A percentile compares a stretch with the other conserved stretches of the same genome.
phyloP scores from a whole-genome alignment of 1,284 basidiomycete genomes.

The Moniliella sp. region DNA sequence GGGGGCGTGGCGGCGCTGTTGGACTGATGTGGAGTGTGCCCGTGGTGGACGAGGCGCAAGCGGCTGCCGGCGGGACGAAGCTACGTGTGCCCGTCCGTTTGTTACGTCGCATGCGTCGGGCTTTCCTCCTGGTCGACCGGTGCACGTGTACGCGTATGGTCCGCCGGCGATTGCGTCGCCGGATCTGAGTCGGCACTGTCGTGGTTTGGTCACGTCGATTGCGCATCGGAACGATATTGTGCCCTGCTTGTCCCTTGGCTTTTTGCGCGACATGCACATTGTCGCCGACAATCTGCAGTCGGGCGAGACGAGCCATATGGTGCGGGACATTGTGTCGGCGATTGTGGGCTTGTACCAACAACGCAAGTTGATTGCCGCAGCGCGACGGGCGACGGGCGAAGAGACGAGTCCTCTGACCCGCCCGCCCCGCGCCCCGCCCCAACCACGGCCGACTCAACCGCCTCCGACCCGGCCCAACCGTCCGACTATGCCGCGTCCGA shows the following conservation, averaged over 20 bases:
- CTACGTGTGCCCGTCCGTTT: conserved; percentile 33
- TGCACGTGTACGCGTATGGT: conserved; percentile 37
- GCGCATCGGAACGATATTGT: conserved; percentile 36
- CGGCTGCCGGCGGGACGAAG: conserved; percentile 21
- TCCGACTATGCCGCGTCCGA: background rate
- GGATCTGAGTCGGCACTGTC: conserved; percentile 36
- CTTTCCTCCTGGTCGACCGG: conserved; percentile 38
- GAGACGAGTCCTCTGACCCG: too few relatives aligned
- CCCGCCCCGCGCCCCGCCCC: background rate
- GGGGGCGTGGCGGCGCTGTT: conserved; percentile 21
- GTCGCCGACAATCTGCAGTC: conserved; percentile 27
- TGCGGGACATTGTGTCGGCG: conserved; percentile 38
- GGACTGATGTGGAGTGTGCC: background rate
- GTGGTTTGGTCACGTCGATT: conserved; percentile 37
- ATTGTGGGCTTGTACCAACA: conserved; percentile 29
- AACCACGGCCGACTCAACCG: background rate
- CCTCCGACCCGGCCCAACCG: background rate
- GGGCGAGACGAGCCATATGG: conserved; percentile 21
- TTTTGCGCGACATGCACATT: conserved; percentile 38
- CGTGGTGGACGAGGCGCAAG: too few relatives aligned
- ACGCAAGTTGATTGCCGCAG: too few relatives aligned
- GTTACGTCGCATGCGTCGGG: conserved; percentile 36
- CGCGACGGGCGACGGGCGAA: conserved; percentile 7
- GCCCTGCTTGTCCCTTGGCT: conserved; percentile 36
- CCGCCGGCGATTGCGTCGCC: conserved; percentile 22